Conservation (phyloP, 306 rosid genomes). For the Astragalus glycyphyllos region DNA sequence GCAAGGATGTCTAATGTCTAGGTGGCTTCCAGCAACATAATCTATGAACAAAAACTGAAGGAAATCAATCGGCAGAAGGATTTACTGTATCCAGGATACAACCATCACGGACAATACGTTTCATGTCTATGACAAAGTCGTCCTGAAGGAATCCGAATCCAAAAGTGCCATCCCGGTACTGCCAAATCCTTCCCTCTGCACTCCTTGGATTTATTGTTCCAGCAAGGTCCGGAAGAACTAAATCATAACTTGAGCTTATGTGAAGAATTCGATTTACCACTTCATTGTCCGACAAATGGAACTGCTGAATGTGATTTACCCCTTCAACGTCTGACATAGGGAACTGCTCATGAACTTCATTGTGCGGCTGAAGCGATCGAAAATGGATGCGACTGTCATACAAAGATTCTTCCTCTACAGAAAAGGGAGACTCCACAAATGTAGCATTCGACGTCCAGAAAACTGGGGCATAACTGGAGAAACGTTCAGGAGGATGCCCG, state of each 20-base stretch:
- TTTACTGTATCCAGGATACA: constrained; percentile 62
- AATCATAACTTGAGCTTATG: constrained; percentile 75
- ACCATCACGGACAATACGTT: constrained; percentile 65
- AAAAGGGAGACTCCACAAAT: constrained; percentile 71
- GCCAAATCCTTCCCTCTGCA: constrained; percentile 93
- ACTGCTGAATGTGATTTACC: constrained; percentile 46
- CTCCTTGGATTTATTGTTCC: constrained; percentile 58
- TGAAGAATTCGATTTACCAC: constrained; percentile 65
- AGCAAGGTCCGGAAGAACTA: constrained; percentile 64
- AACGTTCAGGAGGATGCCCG: constrained; percentile 60
- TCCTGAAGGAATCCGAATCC: constrained; percentile 92
- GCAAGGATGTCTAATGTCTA: constrained; percentile 41
- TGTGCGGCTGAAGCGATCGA: constrained; percentile 54
- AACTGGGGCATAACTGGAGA: constrained; percentile 54
- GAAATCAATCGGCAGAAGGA: constrained; percentile 43
- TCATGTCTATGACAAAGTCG: constrained; percentile 76
- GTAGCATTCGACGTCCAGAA: constrained; percentile 74
- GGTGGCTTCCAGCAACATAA: constrained; percentile 46
- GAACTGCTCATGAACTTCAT: constrained; percentile 52
- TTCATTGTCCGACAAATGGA: constrained; percentile 48
- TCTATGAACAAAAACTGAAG: constrained; percentile 42
- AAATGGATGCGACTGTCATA: constrained; percentile 72
- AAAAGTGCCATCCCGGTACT: constrained; percentile 74
- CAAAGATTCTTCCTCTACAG: constrained; percentile 68
- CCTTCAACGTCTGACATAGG: constrained; percentile 47